phyloP scores from a whole-genome alignment of 2,329 filamentous ascomycete genomes.

The Fusarium sp. region DNA sequence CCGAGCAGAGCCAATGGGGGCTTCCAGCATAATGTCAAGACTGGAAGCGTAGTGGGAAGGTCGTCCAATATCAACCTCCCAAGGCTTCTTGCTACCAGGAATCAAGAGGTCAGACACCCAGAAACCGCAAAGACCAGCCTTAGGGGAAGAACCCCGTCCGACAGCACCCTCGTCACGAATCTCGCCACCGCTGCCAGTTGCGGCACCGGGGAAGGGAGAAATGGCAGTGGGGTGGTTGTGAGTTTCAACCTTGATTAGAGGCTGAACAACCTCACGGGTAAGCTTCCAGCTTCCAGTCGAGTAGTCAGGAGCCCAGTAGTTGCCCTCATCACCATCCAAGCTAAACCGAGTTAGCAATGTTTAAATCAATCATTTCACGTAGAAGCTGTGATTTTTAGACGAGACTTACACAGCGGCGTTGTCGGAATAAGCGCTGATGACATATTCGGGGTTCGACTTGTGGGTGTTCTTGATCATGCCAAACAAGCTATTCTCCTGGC shows the following conservation, averaged over 20 bases:
- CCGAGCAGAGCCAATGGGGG: constrained; percentile 91
- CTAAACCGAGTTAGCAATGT: constrained; percentile 22
- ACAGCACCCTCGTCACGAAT: constrained; percentile 96
- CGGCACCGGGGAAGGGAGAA: constrained; percentile 90
- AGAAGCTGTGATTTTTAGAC: constrained; percentile 19
- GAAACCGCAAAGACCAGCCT: constrained; percentile 92
- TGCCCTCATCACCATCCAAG: constrained; percentile 54
- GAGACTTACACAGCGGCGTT: constrained; percentile 83
- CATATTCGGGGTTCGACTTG: constrained; percentile 81
- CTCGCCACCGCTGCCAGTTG: constrained; percentile 94
- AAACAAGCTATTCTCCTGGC: constrained; percentile 85
- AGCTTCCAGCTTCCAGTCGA: constrained; percentile 89
- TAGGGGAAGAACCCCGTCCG: constrained; percentile 90
- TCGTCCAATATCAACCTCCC: constrained; percentile 92
- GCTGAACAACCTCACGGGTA: constrained; percentile 87
- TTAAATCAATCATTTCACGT: neutral
- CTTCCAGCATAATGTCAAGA: constrained; percentile 97
- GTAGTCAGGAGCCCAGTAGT: constrained; percentile 87
- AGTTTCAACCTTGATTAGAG: constrained; percentile 94
- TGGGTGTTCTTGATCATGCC: constrained; percentile 98
- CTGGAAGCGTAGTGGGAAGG: constrained; percentile 93
- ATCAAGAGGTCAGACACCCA: constrained; percentile 96
- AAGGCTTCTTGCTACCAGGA: constrained; percentile 83
- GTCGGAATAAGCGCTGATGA: constrained; percentile 96
- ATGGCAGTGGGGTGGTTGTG: constrained; percentile 98